Percentiles rank a stretch among this genome's conserved stretches.
Evolutionary conservation across 2,329 filamentous ascomycete genomes (phyloP).

Genomic region (Neopestalotiopsis rosae): DNA sequence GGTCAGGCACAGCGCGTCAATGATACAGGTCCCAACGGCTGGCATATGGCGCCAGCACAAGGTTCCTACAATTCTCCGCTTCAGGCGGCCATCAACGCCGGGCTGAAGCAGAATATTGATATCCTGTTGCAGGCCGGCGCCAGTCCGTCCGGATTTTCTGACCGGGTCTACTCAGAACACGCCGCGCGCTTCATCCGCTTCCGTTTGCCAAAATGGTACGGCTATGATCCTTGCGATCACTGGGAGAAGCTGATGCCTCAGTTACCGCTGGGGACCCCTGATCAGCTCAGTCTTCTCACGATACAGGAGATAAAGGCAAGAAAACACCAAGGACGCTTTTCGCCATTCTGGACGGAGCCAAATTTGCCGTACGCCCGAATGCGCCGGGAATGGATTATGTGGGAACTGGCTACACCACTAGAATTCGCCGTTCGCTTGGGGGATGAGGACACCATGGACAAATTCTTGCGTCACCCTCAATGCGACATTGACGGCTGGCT

Average conservation of each 20-base stretch:
- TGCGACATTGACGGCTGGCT: not conserved
- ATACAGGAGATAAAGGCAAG: not conserved
- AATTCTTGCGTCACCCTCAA: not conserved
- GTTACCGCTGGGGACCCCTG: not conserved
- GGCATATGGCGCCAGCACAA: not conserved
- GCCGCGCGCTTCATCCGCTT: not conserved
- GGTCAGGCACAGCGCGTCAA: not conserved
- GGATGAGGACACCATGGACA: not conserved
- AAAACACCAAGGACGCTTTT: not conserved
- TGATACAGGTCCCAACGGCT: not conserved
- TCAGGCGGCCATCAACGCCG: not conserved
- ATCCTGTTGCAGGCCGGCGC: not conserved
- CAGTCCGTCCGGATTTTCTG: not conserved
- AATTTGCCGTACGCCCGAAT: not conserved
- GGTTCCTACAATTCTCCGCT: not conserved
- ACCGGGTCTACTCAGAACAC: not conserved
- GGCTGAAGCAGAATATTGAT: not conserved
- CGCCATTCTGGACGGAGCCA: not conserved
- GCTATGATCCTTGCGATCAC: not conserved
- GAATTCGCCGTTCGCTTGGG: not conserved
- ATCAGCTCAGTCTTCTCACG: not conserved
- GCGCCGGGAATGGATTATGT: constrained; percentile 1
- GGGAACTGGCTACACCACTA: constrained; percentile 1
- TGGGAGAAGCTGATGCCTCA: not conserved
- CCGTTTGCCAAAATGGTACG: not conserved